phyloP scores from a whole-genome alignment of 768 basidiomycete species.

The Pleurotus eryngii region DNA sequence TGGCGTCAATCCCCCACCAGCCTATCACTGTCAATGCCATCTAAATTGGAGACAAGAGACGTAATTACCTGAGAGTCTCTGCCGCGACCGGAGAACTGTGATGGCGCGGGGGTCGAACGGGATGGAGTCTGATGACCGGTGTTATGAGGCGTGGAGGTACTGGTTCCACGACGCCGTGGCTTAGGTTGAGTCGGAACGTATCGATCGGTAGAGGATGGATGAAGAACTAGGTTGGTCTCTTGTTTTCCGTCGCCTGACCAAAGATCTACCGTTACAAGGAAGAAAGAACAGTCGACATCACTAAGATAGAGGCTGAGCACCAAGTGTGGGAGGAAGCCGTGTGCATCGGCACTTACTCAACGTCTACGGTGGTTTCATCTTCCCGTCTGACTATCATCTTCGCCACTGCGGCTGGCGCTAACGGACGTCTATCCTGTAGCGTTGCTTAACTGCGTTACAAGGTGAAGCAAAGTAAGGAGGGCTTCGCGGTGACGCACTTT shows the following conservation, averaged over 20 bases:
- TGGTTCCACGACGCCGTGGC: slow-evolving; percentile 39
- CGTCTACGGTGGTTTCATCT: slow-evolving; percentile 65
- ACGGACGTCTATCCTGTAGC: slow-evolving; percentile 80
- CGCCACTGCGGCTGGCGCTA: slow-evolving; percentile 87
- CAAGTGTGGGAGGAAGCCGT: background rate
- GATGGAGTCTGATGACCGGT: slow-evolving; percentile 46
- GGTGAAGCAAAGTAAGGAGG: slow-evolving; percentile 12
- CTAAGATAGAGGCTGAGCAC: slow-evolving; percentile 36
- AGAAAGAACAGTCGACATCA: slow-evolving; percentile 83
- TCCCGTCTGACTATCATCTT: slow-evolving; percentile 75
- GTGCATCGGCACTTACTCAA: slow-evolving; percentile 57
- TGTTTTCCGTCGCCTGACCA: slow-evolving; percentile 82
- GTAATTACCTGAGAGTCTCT: slow-evolving; percentile 35
- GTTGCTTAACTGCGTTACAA: slow-evolving; percentile 13
- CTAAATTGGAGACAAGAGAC: background rate
- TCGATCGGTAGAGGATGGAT: slow-evolving; percentile 77
- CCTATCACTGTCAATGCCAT: background rate
- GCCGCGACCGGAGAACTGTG: slow-evolving; percentile 31
- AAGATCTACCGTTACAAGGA: slow-evolving; percentile 88
- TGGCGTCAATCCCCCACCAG: slow-evolving; percentile 6
- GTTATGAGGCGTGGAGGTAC: slow-evolving; percentile 30
- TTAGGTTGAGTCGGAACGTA: slow-evolving; percentile 55
- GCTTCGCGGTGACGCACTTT: slow-evolving; percentile 52
- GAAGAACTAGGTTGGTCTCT: slow-evolving; percentile 87
- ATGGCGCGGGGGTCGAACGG: slow-evolving; percentile 45